A percentile compares a stretch with the other conserved stretches of the same genome.
These are phyloP conservation scores for Betula pendula DNA, from an alignment of 306 rosid species.

Conservation along the genomic window DNA sequence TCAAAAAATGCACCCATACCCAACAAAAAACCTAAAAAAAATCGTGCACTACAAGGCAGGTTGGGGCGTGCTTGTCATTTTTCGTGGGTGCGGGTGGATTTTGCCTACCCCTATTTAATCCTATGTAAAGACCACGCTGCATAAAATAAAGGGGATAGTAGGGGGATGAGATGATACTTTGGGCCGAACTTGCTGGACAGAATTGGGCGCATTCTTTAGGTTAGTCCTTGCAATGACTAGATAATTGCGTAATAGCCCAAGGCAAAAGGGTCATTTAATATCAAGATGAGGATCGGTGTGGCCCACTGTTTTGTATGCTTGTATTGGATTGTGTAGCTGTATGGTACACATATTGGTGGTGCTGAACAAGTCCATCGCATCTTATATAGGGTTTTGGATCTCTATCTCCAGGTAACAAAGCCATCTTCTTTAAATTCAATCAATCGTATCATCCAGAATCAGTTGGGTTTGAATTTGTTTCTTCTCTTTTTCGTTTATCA, in stretches of 20 bases:
- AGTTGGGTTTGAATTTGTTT: conserved; percentile 1
- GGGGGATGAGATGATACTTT: too few relatives aligned
- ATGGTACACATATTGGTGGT: neutral
- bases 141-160: too few relatives aligned
- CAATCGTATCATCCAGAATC: neutral
- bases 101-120: too few relatives aligned
- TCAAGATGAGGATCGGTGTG: conserved; percentile 46
- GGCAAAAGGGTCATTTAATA: conserved; percentile 12
- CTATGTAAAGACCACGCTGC: too few relatives aligned
- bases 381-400: conserved; percentile 10
- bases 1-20: too few relatives aligned
- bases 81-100: too few relatives aligned
- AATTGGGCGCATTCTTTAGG: neutral
- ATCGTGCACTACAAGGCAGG: too few relatives aligned
- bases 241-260: neutral
- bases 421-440: neutral
- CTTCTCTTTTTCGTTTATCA: neutral
- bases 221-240: neutral
- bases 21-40: too few relatives aligned
- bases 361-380: neutral
- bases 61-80: too few relatives aligned
- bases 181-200: neutral
- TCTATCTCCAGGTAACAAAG: neutral
- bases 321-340: neutral
- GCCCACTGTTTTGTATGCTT: conserved; percentile 33